Percentiles rank a stretch among this genome's conserved stretches.
Evolutionary conservation across 116 monocot species (phyloP).

Genomic region (Trichopus zeylanicus): DNA sequence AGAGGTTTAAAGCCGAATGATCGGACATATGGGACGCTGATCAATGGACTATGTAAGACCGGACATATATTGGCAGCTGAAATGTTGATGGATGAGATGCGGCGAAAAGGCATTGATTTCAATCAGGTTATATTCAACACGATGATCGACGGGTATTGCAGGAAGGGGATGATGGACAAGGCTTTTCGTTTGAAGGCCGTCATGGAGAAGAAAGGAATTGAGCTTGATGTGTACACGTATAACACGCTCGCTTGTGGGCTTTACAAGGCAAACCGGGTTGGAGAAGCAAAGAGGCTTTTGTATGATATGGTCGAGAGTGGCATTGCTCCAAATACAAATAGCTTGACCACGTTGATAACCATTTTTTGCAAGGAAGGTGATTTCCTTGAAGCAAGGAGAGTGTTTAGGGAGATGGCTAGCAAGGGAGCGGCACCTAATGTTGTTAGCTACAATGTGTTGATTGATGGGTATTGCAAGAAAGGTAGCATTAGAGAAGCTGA

Average conservation of each 20-base stretch:
- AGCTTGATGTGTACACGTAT: slow-evolving; percentile 61
- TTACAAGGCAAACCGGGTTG: slow-evolving; percentile 22
- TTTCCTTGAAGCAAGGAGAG: slow-evolving; percentile 39
- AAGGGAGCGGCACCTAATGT: slow-evolving; percentile 36
- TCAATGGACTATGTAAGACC: slow-evolving; percentile 66
- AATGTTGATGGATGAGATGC: slow-evolving; percentile 62
- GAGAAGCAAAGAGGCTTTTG: slow-evolving; percentile 54
- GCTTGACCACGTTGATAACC: slow-evolving; percentile 37
- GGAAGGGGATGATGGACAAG: slow-evolving; percentile 48
- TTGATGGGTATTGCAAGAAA: slow-evolving; percentile 74
- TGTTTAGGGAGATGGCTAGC: slow-evolving; percentile 50
- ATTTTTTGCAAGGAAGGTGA: slow-evolving; percentile 39
- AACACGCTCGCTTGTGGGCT: slow-evolving; percentile 65
- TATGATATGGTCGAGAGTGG: slow-evolving; percentile 59
- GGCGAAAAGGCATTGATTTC: slow-evolving; percentile 49
- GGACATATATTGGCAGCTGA: slow-evolving; percentile 71
- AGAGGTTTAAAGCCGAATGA: slow-evolving; percentile 57
- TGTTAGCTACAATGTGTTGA: slow-evolving; percentile 68
- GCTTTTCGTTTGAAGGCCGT: slow-evolving; percentile 37
- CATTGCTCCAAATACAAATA: slow-evolving; percentile 46
- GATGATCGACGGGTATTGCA: slow-evolving; percentile 80
- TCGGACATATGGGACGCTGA: slow-evolving; percentile 63
- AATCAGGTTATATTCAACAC: slow-evolving; percentile 67
- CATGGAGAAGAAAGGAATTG: slow-evolving; percentile 67
- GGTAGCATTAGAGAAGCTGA: slow-evolving; percentile 66